Percentiles rank a stretch among this genome's conserved stretches.
Conservation (phyloP, 1,284 basidiomycete species). For the Pseudozyma hubeiensis region DNA sequence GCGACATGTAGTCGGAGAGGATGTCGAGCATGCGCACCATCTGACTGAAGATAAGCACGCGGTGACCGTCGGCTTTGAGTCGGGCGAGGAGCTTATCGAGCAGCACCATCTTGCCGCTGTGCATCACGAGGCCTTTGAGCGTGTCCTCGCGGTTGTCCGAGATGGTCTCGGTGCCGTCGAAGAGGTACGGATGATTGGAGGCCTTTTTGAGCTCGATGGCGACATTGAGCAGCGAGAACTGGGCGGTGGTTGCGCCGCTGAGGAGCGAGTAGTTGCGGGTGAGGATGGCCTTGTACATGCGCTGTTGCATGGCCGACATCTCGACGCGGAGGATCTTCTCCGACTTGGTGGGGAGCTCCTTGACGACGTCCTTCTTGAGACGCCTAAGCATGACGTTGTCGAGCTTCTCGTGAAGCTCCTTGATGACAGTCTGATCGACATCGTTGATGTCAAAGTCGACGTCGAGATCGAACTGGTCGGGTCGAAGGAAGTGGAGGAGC, state of each 20-base stretch:
- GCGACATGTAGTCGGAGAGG: conserved; percentile 92
- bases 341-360: conserved; percentile 95
- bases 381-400: conserved; percentile 94
- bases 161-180: conserved; percentile 90
- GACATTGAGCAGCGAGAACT: conserved; percentile 79
- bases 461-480: conserved; percentile 88
- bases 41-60: conserved; percentile 78
- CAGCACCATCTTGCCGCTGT: conserved; percentile 72
- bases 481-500: conserved; percentile 98
- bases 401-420: conserved; percentile 92
- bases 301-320: conserved; percentile 96
- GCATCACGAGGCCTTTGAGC: conserved; percentile 70
- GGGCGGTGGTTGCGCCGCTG: conserved; percentile 79
- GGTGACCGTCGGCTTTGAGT: conserved; percentile 71
- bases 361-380: conserved; percentile 96
- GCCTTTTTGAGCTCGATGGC: conserved; percentile 69
- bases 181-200: conserved; percentile 92
- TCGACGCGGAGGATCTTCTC: conserved; percentile 97
- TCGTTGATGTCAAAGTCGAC: conserved; percentile 86
- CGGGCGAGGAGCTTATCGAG: conserved; percentile 71
- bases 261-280: conserved; percentile 94
- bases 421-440: conserved; percentile 72
- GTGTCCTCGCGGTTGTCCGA: conserved; percentile 82
- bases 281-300: conserved; percentile 99
- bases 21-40: conserved; percentile 99